Evolutionary conservation across 2,329 filamentous ascomycete species (phyloP).

Genomic region (Pyrenophora tritici-repentis): DNA sequence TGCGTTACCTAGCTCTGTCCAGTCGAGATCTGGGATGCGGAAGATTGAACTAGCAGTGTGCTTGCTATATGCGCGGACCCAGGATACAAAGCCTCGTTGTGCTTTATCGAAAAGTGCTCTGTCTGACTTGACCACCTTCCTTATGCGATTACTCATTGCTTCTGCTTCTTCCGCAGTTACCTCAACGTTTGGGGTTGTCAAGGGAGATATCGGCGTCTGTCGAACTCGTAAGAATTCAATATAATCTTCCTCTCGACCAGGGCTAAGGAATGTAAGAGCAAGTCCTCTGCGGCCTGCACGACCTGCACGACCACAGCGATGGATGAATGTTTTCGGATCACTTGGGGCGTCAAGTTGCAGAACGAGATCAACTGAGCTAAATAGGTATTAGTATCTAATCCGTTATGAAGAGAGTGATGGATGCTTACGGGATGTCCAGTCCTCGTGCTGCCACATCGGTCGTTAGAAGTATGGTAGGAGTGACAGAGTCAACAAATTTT

Average conservation of each 20-base stretch:
- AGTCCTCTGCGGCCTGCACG: slow-evolving; percentile 73
- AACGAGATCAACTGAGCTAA: slow-evolving; percentile 77
- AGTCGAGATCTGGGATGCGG: slow-evolving; percentile 78
- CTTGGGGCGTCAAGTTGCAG: slow-evolving; percentile 84
- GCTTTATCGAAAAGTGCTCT: slow-evolving; percentile 81
- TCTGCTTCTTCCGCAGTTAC: slow-evolving; percentile 67
- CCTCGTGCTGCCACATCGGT: slow-evolving; percentile 91
- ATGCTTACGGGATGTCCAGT: slow-evolving; percentile 73
- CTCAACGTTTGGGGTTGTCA: slow-evolving; percentile 62
- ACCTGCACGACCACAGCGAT: slow-evolving; percentile 67
- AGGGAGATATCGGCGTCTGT: slow-evolving; percentile 76
- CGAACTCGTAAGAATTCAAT: slow-evolving; percentile 83
- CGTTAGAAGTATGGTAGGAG: slow-evolving; percentile 81
- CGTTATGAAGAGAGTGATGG: no score
- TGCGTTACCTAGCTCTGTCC: slow-evolving; percentile 76
- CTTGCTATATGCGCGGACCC: slow-evolving; percentile 88
- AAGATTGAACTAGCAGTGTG: slow-evolving; percentile 94
- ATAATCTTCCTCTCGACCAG: slow-evolving; percentile 86
- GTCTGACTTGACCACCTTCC: slow-evolving; percentile 63
- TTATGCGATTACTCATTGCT: slow-evolving; percentile 63
- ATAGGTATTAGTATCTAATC: no score
- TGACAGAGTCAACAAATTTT: slow-evolving; percentile 74
- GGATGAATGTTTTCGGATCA: slow-evolving; percentile 83
- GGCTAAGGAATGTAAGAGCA: slow-evolving; percentile 82
- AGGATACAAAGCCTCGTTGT: slow-evolving; percentile 89